phyloP scores from a whole-genome alignment of 306 rosid genomes.

The Malus fusca region DNA sequence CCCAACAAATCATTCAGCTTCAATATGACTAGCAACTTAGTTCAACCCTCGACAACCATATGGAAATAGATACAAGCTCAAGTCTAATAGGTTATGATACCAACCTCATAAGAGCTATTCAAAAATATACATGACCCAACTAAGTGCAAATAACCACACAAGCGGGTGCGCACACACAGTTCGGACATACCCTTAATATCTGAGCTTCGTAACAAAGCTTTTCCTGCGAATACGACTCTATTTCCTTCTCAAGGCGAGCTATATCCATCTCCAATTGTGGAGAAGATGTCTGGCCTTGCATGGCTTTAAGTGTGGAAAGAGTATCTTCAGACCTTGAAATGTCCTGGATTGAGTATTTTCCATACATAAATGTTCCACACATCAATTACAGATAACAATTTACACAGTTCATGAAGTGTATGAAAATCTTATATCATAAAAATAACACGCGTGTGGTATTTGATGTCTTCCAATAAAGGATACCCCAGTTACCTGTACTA shows the following conservation, averaged over 20 bases:
- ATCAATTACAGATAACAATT: neutral
- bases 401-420: constrained; percentile 1
- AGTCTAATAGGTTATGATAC: neutral
- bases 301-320: constrained; percentile 65
- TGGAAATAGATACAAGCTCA: neutral
- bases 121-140: neutral
- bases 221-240: constrained; percentile 81
- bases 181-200: constrained; percentile 63
- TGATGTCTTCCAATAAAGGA: constrained; percentile 5
- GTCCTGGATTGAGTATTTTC: constrained; percentile 47
- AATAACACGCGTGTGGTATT: neutral
- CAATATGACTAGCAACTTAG: neutral
- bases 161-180: neutral
- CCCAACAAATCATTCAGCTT: neutral
- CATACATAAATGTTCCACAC: constrained; percentile 6
- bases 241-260: constrained; percentile 82
- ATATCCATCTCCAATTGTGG: constrained; percentile 53
- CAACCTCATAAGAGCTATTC: neutral
- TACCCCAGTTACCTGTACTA: constrained; percentile 67
- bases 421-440: neutral
- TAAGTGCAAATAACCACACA: neutral
- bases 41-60: neutral
- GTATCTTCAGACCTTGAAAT: constrained; percentile 86
- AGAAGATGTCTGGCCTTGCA: constrained; percentile 64
- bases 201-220: constrained; percentile 92